Base-by-base conservation (phyloP, 371 early-diverging fungal species). In the Mucor indicus region DNA sequence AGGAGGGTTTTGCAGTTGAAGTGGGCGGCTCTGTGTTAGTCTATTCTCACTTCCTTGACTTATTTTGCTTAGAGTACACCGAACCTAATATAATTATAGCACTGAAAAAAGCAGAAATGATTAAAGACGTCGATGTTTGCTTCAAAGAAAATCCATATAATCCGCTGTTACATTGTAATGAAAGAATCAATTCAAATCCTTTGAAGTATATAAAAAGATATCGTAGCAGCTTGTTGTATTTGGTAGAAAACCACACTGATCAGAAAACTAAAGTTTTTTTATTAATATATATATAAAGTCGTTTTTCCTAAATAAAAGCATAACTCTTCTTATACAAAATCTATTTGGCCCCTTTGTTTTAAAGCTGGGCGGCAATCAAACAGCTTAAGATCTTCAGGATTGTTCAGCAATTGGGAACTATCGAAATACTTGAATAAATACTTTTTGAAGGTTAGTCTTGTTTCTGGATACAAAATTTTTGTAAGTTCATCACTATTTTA, bases 111-210 rank as follows among this genome's bases (percentile, higher is more conserved):
- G 11, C 33, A 29, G 48, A 42, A 41, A 48, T 1, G 15, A 21
- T 46, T 44, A 31, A 55, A 56, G 46, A 55, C 45, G 40, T 55
- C 41, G 39, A 55, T 25, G 19, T 55, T 44, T 55, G 45, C 22
- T 55, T 45, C 41, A 46, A 49, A 27, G 36, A 49, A 49, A 33
- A 44, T 55, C 44, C 44, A 45, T 56, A 36, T 41, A 30, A 44
- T 22, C 50, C 46, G 1, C 21, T 56, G 2, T 40, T 50, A 50
- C 40, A 39, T 49, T 50, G 39, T 45, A 50, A 40, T 40, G 46
- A 50, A 56, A 50, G 40, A 56, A 56, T 46, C 16, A 22, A 46
- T 50, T 56, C 50, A 22, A 39, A 50, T 21, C 46, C 45, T 46
- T 39, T 29, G 36, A 50, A 22, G 46, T 56, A 45, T 40, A 50